These are phyloP conservation scores for Aspergillus glaucus DNA, from an alignment of 2,329 filamentous ascomycete genomes.

Conservation along the genomic window DNA sequence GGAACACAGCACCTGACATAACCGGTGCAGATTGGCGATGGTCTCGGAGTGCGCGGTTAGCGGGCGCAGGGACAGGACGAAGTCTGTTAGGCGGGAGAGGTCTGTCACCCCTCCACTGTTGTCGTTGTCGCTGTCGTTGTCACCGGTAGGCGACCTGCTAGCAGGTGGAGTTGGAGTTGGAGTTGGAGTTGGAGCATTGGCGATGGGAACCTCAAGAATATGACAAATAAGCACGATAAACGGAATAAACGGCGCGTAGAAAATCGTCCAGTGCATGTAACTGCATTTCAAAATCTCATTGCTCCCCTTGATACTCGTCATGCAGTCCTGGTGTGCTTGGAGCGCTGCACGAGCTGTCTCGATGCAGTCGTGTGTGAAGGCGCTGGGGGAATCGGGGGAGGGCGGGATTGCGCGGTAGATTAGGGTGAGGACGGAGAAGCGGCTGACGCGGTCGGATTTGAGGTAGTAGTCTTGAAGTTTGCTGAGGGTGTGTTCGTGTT, in stretches of 20 bases:
- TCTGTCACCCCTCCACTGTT: conserved; percentile 31
- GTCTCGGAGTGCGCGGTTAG: conserved; percentile 51
- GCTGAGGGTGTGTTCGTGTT: conserved; percentile 10
- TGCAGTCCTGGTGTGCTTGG: conserved; percentile 26
- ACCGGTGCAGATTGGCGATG: conserved; percentile 54
- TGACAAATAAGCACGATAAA: conserved; percentile 34
- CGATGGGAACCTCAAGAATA: conserved; percentile 35
- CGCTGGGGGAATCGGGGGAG: conserved; percentile 17
- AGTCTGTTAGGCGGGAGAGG: conserved; percentile 50
- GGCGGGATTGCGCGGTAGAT: conserved; percentile 38
- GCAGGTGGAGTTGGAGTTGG: too few species aligned
- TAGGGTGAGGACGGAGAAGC: conserved; percentile 31
- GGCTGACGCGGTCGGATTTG: conserved; percentile 30
- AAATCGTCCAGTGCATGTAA: conserved; percentile 33
- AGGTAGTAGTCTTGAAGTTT: conserved; percentile 23
- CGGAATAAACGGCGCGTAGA: conserved; percentile 43
- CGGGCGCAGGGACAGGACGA: conserved; percentile 51
- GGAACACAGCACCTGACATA: conserved; percentile 57
- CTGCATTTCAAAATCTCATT: conserved; percentile 23
- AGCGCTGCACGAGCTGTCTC: conserved; percentile 31
- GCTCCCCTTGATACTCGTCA: conserved; percentile 20
- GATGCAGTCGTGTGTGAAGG: conserved; percentile 32
- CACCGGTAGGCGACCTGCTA: too few species aligned
- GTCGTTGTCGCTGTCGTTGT: too few species aligned
- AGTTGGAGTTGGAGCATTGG: conserved; percentile 30